These are phyloP conservation scores for Actinomortierella ambigua DNA, from an alignment of 371 early-diverging fungal genomes.

Conservation along the genomic window DNA sequence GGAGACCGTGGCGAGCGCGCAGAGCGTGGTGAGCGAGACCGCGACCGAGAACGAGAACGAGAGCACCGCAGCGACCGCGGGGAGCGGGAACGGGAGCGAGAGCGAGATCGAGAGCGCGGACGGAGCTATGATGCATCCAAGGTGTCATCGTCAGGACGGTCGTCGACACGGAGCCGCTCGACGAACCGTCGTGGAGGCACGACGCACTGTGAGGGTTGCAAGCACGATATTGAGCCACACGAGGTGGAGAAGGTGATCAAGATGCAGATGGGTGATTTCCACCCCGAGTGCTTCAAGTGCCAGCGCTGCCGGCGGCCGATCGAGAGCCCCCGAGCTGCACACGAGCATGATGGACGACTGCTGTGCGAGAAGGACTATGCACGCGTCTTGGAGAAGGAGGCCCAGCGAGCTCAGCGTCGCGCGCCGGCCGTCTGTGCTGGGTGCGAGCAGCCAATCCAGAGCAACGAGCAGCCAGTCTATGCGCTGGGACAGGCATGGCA, in stretches of 20 bases:
- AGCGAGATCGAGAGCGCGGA: slow-evolving; percentile 20
- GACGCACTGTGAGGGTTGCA: slow-evolving; percentile 37
- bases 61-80: slow-evolving; percentile 15
- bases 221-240: slow-evolving; percentile 40
- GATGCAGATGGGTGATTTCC: slow-evolving; percentile 53
- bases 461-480: slow-evolving; percentile 58
- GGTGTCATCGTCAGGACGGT: slow-evolving; percentile 8
- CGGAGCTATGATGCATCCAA: too few species aligned
- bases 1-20: not conserved
- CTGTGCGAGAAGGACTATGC: slow-evolving; percentile 76
- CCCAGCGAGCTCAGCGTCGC: slow-evolving; percentile 18
- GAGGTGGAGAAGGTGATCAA: slow-evolving; percentile 26
- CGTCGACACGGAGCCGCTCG: slow-evolving; percentile 30
- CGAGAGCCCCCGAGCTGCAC: slow-evolving; percentile 63
- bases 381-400: slow-evolving; percentile 52
- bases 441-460: slow-evolving; percentile 33
- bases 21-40: slow-evolving; percentile 9
- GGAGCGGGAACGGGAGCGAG: slow-evolving; percentile 10
- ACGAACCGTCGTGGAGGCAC: slow-evolving; percentile 42
- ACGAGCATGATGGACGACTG: slow-evolving; percentile 65
- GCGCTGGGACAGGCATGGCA: slow-evolving; percentile 71
- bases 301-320: slow-evolving; percentile 67
- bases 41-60: slow-evolving; percentile 19
- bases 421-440: slow-evolving; percentile 20
- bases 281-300: slow-evolving; percentile 72